Conservation (phyloP, 345 rosid species). For the Arabis alpina region DNA sequence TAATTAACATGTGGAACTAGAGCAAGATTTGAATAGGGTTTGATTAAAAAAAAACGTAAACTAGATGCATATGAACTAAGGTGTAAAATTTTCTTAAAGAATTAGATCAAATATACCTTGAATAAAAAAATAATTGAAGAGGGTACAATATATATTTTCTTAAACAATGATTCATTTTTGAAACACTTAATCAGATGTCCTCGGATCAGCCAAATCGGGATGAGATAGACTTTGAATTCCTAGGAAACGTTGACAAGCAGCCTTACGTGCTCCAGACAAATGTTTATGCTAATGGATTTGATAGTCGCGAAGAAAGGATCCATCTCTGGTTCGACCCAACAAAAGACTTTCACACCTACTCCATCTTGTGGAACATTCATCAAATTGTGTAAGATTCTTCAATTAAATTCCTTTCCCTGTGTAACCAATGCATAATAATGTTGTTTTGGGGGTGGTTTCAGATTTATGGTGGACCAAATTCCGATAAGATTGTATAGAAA, state of each 20-base stretch:
- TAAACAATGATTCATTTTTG: neutral
- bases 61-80: no score
- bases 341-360: conserved; percentile 69
- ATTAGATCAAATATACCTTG: no score
- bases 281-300: conserved; percentile 67
- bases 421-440: neutral
- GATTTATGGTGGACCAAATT: conserved; percentile 75
- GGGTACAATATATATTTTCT: no score
- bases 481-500: conserved; percentile 80
- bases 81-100: no score
- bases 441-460: conserved; percentile 32
- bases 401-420: neutral
- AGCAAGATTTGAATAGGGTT: no score
- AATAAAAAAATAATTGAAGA: no score
- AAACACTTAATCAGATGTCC: conserved; percentile 49
- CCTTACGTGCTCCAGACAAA: conserved; percentile 90
- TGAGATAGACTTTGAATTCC: conserved; percentile 83
- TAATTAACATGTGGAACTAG: no score
- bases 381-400: conserved; percentile 71
- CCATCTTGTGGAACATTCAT: conserved; percentile 80
- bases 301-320: conserved; percentile 76
- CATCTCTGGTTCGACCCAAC: conserved; percentile 95
- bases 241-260: conserved; percentile 69
- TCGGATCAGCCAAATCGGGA: conserved; percentile 80
- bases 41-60: no score